phyloP scores from a whole-genome alignment of 2,329 filamentous ascomycete species.

The Colletotrichum noveboracense region DNA sequence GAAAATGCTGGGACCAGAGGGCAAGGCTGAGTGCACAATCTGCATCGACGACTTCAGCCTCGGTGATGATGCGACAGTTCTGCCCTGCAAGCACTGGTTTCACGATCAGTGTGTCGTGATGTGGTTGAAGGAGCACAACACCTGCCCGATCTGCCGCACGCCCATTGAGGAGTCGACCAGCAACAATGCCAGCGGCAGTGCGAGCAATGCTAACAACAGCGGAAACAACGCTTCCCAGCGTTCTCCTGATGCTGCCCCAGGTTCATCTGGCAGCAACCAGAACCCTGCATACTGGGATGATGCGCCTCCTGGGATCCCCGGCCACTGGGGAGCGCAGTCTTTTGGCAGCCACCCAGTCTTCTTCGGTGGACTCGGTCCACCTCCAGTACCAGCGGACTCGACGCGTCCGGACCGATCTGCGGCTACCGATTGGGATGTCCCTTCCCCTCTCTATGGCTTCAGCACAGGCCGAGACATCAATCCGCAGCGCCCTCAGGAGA shows the following conservation, averaged over 20 bases:
- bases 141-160: conserved; percentile 82
- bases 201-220: neutral
- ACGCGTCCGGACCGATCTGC: neutral
- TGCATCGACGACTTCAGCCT: conserved; percentile 86
- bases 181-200: conserved; percentile 19
- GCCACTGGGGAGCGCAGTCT: neutral
- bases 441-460: neutral
- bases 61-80: conserved; percentile 74
- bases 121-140: conserved; percentile 91
- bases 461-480: neutral
- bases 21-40: conserved; percentile 87
- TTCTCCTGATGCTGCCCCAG: neutral
- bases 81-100: conserved; percentile 95
- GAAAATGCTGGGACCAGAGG: conserved; percentile 69
- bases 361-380: neutral
- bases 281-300: neutral
- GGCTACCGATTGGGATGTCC: neutral
- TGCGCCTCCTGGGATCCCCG: conserved; percentile 5
- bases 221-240: neutral
- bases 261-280: neutral
- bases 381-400: conserved; percentile 4
- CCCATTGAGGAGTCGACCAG: conserved; percentile 50
- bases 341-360: neutral
- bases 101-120: conserved; percentile 81
- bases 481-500: neutral